These are phyloP conservation scores for Sphaerostilbella broomeana DNA, from an alignment of 2,329 filamentous ascomycete species.

Conservation along the genomic window DNA sequence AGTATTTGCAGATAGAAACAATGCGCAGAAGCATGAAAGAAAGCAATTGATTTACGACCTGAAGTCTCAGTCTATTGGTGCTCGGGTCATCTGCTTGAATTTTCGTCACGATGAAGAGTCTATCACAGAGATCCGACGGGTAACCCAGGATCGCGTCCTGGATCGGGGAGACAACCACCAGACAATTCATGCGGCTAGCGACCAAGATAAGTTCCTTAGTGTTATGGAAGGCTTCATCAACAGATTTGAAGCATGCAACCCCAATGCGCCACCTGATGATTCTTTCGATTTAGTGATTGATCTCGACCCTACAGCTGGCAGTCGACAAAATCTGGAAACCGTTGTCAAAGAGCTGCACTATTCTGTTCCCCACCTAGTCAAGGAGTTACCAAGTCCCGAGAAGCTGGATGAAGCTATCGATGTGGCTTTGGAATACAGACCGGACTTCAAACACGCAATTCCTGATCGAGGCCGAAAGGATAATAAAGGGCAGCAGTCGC, in stretches of 20 bases:
- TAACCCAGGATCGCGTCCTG: slow-evolving; percentile 74
- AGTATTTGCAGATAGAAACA: slow-evolving; percentile 90
- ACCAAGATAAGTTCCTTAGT: slow-evolving; percentile 64
- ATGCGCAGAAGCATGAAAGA: slow-evolving; percentile 81
- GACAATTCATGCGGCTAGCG: slow-evolving; percentile 82
- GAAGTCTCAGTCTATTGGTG: slow-evolving; percentile 51
- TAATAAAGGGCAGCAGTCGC: slow-evolving; percentile 24
- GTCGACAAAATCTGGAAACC: slow-evolving; percentile 77
- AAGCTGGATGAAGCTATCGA: slow-evolving; percentile 77
- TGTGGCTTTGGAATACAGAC: slow-evolving; percentile 67
- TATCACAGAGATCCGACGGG: slow-evolving; percentile 63
- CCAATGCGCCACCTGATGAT: slow-evolving; percentile 62
- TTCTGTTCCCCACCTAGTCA: slow-evolving; percentile 71
- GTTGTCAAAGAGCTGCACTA: slow-evolving; percentile 64
- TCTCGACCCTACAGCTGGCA: slow-evolving; percentile 70
- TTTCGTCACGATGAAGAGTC: slow-evolving; percentile 78
- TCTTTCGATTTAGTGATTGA: slow-evolving; percentile 81
- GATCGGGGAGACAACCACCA: slow-evolving; percentile 93
- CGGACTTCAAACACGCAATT: slow-evolving; percentile 69
- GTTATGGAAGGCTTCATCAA: slow-evolving; percentile 95
- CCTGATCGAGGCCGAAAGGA: slow-evolving; percentile 46
- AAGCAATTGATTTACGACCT: slow-evolving; percentile 82
- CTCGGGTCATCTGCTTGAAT: slow-evolving; percentile 76
- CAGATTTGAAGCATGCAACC: slow-evolving; percentile 74
- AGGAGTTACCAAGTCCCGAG: slow-evolving; percentile 60